phyloP scores from a whole-genome alignment of 164 flowering plant species.

The Annona cherimola region DNA sequence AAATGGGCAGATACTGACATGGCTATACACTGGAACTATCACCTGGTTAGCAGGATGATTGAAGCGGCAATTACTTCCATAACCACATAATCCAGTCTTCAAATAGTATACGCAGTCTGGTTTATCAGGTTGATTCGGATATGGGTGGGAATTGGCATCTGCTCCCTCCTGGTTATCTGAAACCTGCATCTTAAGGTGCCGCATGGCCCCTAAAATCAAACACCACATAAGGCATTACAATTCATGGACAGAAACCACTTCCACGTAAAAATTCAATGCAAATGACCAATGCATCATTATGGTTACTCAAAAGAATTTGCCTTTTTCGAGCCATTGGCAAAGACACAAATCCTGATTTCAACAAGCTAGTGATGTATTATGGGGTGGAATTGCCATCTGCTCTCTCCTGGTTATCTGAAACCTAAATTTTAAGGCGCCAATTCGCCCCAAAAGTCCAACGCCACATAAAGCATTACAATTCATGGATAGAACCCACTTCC shows the following conservation, averaged over 20 bases:
- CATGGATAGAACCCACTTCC: neutral
- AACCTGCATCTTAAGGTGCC: slow-evolving; percentile 38
- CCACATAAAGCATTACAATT: neutral
- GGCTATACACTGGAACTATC: neutral
- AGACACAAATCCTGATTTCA: neutral
- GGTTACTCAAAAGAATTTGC: too few species aligned
- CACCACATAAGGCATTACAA: neutral
- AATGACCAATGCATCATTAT: neutral
- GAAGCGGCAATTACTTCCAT: slow-evolving; percentile 58
- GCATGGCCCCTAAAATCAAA: slow-evolving; percentile 30
- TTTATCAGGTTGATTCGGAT: slow-evolving; percentile 64
- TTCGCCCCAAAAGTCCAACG: slow-evolving; percentile 27
- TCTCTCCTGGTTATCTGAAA: slow-evolving; percentile 31
- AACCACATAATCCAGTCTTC: slow-evolving; percentile 64
- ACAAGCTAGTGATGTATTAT: slow-evolving; percentile 8
- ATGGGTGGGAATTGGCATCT: slow-evolving; percentile 22
- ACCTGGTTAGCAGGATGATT: slow-evolving; percentile 62
- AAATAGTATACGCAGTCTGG: slow-evolving; percentile 57
- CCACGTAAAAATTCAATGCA: neutral
- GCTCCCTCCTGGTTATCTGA: slow-evolving; percentile 33
- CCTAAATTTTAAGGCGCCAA: slow-evolving; percentile 39
- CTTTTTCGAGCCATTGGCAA: neutral
- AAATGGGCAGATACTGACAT: neutral
- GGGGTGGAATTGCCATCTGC: slow-evolving; percentile 22
- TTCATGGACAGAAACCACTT: neutral